phyloP scores from a whole-genome alignment of 2,329 filamentous ascomycete species.

The Paecilomyces fulvus region DNA sequence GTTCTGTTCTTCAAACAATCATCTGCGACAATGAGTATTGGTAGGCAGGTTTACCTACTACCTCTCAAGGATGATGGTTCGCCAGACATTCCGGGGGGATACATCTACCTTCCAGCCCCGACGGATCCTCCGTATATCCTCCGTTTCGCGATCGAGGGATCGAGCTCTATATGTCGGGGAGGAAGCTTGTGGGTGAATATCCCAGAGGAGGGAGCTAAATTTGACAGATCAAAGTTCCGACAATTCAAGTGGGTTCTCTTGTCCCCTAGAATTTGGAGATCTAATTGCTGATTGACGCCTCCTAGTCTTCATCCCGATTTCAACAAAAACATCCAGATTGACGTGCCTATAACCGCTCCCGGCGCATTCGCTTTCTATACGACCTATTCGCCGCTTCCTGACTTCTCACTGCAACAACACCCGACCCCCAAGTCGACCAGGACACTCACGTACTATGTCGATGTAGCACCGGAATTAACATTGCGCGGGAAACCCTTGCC shows the following conservation, averaged over 20 bases:
- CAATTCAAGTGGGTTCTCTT: conserved; percentile 69
- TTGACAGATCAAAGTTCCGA: conserved; percentile 69
- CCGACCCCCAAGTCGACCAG: conserved; percentile 49
- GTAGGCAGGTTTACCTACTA: conserved; percentile 66
- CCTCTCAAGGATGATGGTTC: conserved; percentile 89
- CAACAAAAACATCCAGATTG: conserved; percentile 83
- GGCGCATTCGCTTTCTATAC: conserved; percentile 93
- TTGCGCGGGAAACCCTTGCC: conserved; percentile 69
- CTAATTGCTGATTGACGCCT: not conserved
- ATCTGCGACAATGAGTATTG: conserved; percentile 12
- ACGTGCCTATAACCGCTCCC: conserved; percentile 71
- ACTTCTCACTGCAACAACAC: conserved; percentile 55
- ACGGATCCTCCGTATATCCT: conserved; percentile 64
- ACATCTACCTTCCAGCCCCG: conserved; percentile 82
- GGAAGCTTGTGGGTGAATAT: conserved; percentile 97
- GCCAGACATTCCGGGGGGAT: conserved; percentile 78
- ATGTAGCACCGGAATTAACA: conserved; percentile 74
- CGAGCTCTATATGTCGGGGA: conserved; percentile 88
- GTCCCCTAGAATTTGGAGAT: not conserved
- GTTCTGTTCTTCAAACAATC: not conserved
- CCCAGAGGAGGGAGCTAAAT: conserved; percentile 65
- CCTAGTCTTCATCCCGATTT: conserved; percentile 74
- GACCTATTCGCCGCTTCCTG: conserved; percentile 79
- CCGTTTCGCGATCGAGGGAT: conserved; percentile 86
- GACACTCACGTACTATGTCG: conserved; percentile 81